These are phyloP conservation scores for Fusarium anguioides DNA, from an alignment of 2,329 filamentous ascomycete species.

Conservation along the genomic window DNA sequence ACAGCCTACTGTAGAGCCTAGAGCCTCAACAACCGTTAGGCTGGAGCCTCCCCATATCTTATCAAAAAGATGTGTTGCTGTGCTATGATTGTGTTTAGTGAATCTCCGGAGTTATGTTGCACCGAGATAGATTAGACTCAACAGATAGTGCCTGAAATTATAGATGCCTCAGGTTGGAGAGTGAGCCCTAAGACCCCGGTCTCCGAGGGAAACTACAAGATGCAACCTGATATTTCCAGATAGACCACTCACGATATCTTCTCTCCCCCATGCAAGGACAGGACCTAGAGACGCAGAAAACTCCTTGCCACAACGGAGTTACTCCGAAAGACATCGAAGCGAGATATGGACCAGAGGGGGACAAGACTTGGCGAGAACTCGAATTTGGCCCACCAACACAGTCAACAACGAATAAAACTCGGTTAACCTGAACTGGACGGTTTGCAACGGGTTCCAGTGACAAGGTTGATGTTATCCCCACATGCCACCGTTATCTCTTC, in stretches of 20 bases:
- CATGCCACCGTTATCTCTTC: neutral
- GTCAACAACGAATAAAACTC: conserved; percentile 12
- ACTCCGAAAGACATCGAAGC: conserved; percentile 16
- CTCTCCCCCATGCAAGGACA: neutral
- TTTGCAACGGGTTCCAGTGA: conserved; percentile 7
- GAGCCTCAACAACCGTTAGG: conserved; percentile 18
- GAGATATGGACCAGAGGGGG: conserved; percentile 4
- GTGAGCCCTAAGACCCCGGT: conserved; percentile 1
- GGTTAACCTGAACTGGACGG: conserved; percentile 3
- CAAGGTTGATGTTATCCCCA: conserved; percentile 25
- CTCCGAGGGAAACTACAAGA: conserved; percentile 27
- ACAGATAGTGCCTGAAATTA: neutral
- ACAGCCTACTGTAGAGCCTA: too few relatives aligned
- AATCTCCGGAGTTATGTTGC: neutral
- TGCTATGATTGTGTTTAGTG: neutral
- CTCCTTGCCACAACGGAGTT: conserved; percentile 29
- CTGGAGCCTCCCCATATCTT: conserved; percentile 19
- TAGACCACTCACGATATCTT: conserved; percentile 28
- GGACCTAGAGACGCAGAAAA: conserved; percentile 1
- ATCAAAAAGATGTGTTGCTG: neutral
- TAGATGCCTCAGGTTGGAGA: neutral
- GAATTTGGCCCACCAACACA: neutral
- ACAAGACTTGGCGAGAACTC: conserved; percentile 7
- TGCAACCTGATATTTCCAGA: conserved; percentile 23
- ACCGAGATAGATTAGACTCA: too few relatives aligned